Evolutionary conservation across 805 yeast species (phyloP).

Genomic region (Danielia oregonensis): DNA sequence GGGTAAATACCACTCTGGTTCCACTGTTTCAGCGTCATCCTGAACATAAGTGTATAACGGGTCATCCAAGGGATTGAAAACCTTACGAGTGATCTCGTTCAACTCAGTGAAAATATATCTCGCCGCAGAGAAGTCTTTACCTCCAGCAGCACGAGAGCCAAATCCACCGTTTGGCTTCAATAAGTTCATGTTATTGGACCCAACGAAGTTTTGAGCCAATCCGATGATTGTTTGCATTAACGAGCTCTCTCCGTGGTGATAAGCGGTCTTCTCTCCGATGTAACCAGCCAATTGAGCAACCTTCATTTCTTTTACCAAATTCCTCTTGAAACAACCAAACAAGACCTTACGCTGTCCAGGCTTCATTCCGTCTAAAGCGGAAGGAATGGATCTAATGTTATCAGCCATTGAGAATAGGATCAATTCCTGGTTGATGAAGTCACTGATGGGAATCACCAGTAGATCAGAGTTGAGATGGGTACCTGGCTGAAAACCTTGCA

Average conservation of each 20-base stretch:
- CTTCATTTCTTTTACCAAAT: conserved; percentile 71
- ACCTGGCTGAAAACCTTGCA: conserved; percentile 86
- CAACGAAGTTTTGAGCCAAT: conserved; percentile 91
- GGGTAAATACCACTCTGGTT: conserved; percentile 94
- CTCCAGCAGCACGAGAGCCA: conserved; percentile 95
- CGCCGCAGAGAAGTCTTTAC: conserved; percentile 97
- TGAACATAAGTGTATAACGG: conserved; percentile 74
- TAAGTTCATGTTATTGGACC: conserved; percentile 82
- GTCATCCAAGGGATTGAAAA: conserved; percentile 78
- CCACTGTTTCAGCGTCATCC: conserved; percentile 92
- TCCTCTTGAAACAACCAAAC: conserved; percentile 82
- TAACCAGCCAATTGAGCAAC: conserved; percentile 90
- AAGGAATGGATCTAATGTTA: conserved; percentile 91
- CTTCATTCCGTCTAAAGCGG: conserved; percentile 89
- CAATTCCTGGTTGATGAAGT: conserved; percentile 91
- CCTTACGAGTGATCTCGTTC: conserved; percentile 65
- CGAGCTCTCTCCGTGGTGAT: conserved; percentile 93
- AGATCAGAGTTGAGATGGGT: conserved; percentile 82
- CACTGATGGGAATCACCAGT: conserved; percentile 79
- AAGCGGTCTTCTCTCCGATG: conserved; percentile 83
- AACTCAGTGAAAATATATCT: conserved; percentile 93
- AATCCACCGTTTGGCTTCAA: conserved; percentile 91
- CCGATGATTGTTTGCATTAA: conserved; percentile 88
- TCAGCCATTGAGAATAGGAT: conserved; percentile 96
- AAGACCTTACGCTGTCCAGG: conserved; percentile 96